Base-by-base conservation (phyloP, 208 protist genomes). In the Acanthamoeba culbertsoni region DNA sequence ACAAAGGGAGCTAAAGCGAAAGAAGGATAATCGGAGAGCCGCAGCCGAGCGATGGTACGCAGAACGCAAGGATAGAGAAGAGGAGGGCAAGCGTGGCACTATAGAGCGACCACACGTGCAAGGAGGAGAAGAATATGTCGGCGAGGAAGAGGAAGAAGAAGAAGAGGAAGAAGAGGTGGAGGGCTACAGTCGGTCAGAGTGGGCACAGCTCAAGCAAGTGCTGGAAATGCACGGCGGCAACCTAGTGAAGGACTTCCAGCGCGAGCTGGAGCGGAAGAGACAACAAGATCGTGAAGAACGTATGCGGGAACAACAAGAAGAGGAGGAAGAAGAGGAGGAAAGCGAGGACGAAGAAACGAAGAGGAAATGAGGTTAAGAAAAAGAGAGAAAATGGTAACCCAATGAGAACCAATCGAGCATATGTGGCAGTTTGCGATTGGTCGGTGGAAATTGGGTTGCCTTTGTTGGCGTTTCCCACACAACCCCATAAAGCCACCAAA, bases 261-360 rank as follows among this genome's bases (percentile, higher is more conserved):
- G 42, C 40, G 73, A 84, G 31, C 73, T 84, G 8, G 43, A 26
- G 45, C 73, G 73, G 28, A 84, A 84, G 45, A 12, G 73, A 43
- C 43, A 84, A 28, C 73, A 84, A 43, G 73, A 84, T 33, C 73
- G 73, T 43, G 73, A 84, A 43, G 73, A 84, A 33, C 73, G 73
- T 12, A 3, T 84, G 33, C 73, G 73, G 10, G 73, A 84, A n/a
- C 73, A n/a, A 0, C 43, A 84, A 20, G 73, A 84, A 18, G 73
- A 84, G 23, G 73, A 55, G 28, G 73, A 84, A 35, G 73, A 84
- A 84, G 73, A 84, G 0, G 73, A 84, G 7, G 73, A 84, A 37
- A 33, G 55, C 26, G 73, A 84, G 16, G 26, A 65, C 57, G 57
- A 65, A 65, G 8, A 31, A 48, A 79, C 37, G 33, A 31, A 26